These are phyloP conservation scores for Xerophyta viscosa DNA, from an alignment of 106 monocot genomes.

Conservation along the genomic window DNA sequence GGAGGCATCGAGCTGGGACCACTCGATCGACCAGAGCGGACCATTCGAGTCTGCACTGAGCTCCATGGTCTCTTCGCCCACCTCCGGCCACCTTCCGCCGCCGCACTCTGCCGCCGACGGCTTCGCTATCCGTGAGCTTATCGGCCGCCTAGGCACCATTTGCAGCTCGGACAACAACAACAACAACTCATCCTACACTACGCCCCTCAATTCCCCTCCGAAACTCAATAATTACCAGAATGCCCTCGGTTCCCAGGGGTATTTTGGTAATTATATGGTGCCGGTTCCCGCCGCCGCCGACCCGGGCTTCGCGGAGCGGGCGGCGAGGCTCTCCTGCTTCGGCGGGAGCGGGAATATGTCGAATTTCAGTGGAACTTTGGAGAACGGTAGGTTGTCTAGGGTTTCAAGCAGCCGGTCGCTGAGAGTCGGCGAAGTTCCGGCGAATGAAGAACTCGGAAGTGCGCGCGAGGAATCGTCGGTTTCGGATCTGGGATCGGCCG, in stretches of 20 bases:
- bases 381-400: conserved; percentile 43
- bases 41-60: conserved; percentile 69
- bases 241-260: too few species aligned
- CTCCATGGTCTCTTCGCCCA: conserved; percentile 59
- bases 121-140: conserved; percentile 65
- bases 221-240: too few species aligned
- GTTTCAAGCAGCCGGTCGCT: conserved; percentile 57
- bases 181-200: conserved; percentile 46
- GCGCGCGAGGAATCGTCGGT: conserved; percentile 21
- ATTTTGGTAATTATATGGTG: background rate
- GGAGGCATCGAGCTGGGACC: conserved; percentile 37
- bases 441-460: background rate
- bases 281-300: conserved; percentile 20
- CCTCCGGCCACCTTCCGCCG: conserved; percentile 4
- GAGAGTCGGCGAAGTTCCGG: conserved; percentile 8
- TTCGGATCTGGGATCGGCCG: conserved; percentile 20
- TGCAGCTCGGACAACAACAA: conserved; percentile 44
- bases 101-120: conserved; percentile 19
- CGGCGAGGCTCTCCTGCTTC: conserved; percentile 58
- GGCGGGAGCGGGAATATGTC: conserved; percentile 10
- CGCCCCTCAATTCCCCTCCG: conserved; percentile 78
- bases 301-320: conserved; percentile 42
- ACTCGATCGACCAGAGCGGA: conserved; percentile 8
- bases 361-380: conserved; percentile 4
- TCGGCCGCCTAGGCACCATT: conserved; percentile 79